Evolutionary conservation across 2,329 filamentous ascomycete genomes (phyloP), one percentile per base, ranked within the genome.

Genomic region (Tolypocladium ophioglossoides): DNA sequence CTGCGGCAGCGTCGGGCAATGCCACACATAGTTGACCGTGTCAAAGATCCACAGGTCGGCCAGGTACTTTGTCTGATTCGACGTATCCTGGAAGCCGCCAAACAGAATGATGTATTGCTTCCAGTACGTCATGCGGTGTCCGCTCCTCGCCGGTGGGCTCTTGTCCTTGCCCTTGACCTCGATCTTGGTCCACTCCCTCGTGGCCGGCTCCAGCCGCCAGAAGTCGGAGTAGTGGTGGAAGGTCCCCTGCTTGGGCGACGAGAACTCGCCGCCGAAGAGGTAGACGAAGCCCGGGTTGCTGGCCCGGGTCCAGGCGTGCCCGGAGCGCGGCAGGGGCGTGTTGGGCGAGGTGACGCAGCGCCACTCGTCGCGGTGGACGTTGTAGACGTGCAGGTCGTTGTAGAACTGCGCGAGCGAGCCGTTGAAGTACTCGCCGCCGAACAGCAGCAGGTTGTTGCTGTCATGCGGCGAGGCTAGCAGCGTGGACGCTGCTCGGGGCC

Each of bases 211-310:
- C 46, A 97, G 79, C 51, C 87, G 80, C 92, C 94, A 99, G 69
- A 99, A 97, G 72, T 97, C 94, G 65, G 95, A 96, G 74, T 99
- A 99, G 71, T 99, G 94, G 70, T 99, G 96, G 66, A 99, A 99
- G 0, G 92, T 97, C 4, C 94, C 94, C 71, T 97, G 94, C 68
- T 96, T 97, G 2, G 94, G 94, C 32, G 87, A 92, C 55, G 89
- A 95, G 70, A 99, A 99, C 72, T 99, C 94, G 57, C 92, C 94
- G 59, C 94, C 94, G 65, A 97, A 97, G 18, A 99, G 74, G 68
- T 95, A 99, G 52, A 97, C 82, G 37, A 87, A 84, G 58, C 86
- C 87, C 18, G 86, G 77, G 70, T 96, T 96, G 50, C 87, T 89
- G 55, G 89, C 91, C 55, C 91, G 82, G 64, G 89, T 95, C 90